Conservation (phyloP, 345 rosid species). For the Balakata baccata region DNA sequence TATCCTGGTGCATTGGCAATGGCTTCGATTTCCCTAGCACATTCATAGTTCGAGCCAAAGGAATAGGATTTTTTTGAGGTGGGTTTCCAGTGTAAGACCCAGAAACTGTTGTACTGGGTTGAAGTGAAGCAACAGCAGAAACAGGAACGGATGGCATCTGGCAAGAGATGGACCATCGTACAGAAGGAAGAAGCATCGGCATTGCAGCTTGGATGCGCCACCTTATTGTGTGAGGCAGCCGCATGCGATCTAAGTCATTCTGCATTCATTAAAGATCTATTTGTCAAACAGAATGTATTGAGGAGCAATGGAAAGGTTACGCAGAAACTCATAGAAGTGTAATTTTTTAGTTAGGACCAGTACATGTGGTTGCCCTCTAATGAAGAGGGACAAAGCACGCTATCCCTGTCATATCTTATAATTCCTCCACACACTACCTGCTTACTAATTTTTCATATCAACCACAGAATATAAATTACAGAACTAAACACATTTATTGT, state of each 20-base stretch:
- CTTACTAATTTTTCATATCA: background rate
- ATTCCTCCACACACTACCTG: background rate
- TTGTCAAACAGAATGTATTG: background rate
- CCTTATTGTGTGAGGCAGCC: conserved; percentile 73
- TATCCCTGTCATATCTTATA: too few relatives aligned
- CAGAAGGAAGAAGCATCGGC: conserved; percentile 69
- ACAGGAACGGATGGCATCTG: conserved; percentile 64
- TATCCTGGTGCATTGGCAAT: conserved; percentile 48
- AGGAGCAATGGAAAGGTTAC: background rate
- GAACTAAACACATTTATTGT: too few relatives aligned
- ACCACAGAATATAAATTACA: background rate
- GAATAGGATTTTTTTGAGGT: conserved; percentile 45
- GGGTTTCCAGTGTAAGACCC: conserved; percentile 42
- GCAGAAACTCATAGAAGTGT: background rate
- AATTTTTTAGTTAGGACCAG: too few relatives aligned
- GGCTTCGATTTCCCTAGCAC: conserved; percentile 57
- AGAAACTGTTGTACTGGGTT: conserved; percentile 42
- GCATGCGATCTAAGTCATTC: conserved; percentile 89
- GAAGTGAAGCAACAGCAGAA: conserved; percentile 59
- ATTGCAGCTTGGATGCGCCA: conserved; percentile 96
- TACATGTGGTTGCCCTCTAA: too few relatives aligned
- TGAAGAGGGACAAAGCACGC: too few relatives aligned
- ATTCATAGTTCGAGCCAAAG: conserved; percentile 40
- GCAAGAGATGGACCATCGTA: conserved; percentile 58
- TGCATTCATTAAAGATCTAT: conserved; percentile 36